phyloP scores from a whole-genome alignment of 768 basidiomycete genomes.

The Galerina sulciceps region DNA sequence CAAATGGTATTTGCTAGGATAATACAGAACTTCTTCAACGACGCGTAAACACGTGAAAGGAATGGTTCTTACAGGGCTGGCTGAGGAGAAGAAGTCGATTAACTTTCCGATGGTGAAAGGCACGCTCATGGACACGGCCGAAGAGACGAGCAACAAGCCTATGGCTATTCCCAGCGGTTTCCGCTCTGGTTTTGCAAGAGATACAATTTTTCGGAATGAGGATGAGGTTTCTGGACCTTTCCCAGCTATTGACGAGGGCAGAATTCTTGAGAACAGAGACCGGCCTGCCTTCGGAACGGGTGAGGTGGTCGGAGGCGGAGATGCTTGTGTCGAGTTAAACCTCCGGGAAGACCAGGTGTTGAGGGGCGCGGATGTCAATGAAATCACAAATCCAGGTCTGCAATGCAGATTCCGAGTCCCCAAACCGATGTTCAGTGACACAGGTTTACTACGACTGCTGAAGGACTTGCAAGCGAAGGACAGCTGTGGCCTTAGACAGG shows the following conservation, averaged over 20 bases:
- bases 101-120: constrained; percentile 93
- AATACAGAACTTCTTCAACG: neutral
- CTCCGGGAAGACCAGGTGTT: constrained; percentile 7
- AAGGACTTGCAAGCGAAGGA: constrained; percentile 5
- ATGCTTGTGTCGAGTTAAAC: constrained; percentile 22
- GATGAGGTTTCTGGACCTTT: constrained; percentile 49
- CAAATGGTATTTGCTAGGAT: constrained; percentile 74
- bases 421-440: neutral
- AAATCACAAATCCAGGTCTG: neutral
- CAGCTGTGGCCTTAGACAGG: constrained; percentile 19
- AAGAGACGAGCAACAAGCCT: constrained; percentile 83
- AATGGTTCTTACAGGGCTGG: constrained; percentile 64
- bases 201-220: constrained; percentile 74
- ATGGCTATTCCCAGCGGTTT: constrained; percentile 78
- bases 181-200: constrained; percentile 82
- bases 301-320: constrained; percentile 6
- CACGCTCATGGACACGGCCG: constrained; percentile 88
- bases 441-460: constrained; percentile 14
- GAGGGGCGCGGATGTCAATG: neutral
- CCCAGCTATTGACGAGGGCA: constrained; percentile 8
- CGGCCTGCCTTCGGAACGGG: constrained; percentile 11
- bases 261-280: constrained; percentile 19
- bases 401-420: neutral
- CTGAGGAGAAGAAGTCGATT: constrained; percentile 88
- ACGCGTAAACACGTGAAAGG: neutral